Base-by-base conservation (phyloP, 306 rosid species). In the Vigna mungo region DNA sequence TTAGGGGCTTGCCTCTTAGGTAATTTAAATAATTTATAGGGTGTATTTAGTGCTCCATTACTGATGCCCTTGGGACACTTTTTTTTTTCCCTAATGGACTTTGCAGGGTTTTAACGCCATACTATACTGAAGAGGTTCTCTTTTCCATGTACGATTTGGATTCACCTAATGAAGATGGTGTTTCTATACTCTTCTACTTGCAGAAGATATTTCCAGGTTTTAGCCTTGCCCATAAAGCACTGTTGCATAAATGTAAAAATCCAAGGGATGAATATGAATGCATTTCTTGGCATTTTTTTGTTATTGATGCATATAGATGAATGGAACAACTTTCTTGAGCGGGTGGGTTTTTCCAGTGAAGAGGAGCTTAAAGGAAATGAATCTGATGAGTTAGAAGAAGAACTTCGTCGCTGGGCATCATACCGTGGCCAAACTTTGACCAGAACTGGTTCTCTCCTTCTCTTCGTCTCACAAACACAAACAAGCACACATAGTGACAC, bases 401-500 rank as follows among this genome's bases (percentile, higher is more conserved):
- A 92, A 63, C 97, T 92, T 77, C 97, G 98, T 71, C 88, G 86
- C 15, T 95, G 98, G 98, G 98, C 97, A 30, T 95, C 98, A 74
- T 95, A 89, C 71, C 89, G 97, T 71, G 98, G 98, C 75, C 98
- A 95, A 84, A 95, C 98, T 73, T 80, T 95, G 89, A 92, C 98
- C 30, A 90, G 91, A 86, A 95, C 98, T 72, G 97, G 98, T 90
- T 14, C 60, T 25, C 7, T 48, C 71, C 6, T 7, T 7, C 27
- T 15, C 17, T 16, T 17, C 43, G 70, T 71, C 66, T 32, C 81
- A 49, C 54, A 6, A 30, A 32, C n/a, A 12, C 16, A 2, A 8
- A 13, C 68, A 66, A 47, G 9, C 15, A 32, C 21, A 16, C 9
- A 18, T 12, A 44, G 5, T 44, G 1, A 55, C n/a, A 39, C 8